Evolutionary conservation across 148 eudicot species (phyloP), one percentile per base, ranked within the genome.

Genomic region (Cornus suecica): DNA sequence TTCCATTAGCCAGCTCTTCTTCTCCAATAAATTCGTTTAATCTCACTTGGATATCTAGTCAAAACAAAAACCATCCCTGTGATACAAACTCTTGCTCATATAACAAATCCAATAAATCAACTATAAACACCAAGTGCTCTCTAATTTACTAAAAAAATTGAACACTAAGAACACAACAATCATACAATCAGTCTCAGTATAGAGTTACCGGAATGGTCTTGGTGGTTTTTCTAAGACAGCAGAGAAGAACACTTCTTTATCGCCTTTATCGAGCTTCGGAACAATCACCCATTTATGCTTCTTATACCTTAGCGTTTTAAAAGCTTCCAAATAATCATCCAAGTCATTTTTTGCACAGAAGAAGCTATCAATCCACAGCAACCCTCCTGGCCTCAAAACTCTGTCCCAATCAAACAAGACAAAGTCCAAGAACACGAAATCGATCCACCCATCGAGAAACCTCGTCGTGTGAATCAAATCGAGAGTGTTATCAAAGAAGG

Each of bases 351-450:
- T 80, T 27, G 25, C 27, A 68, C 92, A 89, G 71, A 87, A 89
- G 80, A 89, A 89, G 72, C 82, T 82, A 34, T 89, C 92, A 15
- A 89, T 78, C 92, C 90, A 87, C 62, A 89, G 58, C 56, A 89
- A 34, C 11, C 90, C 92, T 11, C 90, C 92, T 0, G 90, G 88
- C 81, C 92, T 83, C 73, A 89, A 62, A 41, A 80, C 86, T 62
- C 92, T 78, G 69, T 89, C 88, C 87, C 86, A 83, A 63, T 87
- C 90, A 32, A 76, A 89, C 70, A 87, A 37, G n/a, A 87, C 75
- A 51, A 89, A 89, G 31, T 89, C 87, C 68, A 89, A 45, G 54
- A 87, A 41, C 73, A 82, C 76, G 6, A 69, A 82, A 65, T 81
- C 84, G 1, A 84, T 84, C 88, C 90, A 84, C 0, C 84, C 86